phyloP scores from a whole-genome alignment of 345 rosid genomes.

The Trapa incisa region DNA sequence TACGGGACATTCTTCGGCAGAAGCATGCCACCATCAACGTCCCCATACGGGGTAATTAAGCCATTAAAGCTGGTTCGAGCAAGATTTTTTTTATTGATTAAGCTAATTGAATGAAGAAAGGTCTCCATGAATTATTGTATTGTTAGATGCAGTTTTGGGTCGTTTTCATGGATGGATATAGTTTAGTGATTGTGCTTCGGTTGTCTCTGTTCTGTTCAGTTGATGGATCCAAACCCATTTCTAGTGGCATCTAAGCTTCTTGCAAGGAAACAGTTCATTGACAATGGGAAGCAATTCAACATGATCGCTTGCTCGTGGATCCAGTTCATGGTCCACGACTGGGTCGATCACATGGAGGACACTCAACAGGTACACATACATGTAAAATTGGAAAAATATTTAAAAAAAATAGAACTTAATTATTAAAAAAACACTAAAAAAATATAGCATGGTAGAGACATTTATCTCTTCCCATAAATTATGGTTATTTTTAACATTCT shows the following conservation, averaged over 20 bases:
- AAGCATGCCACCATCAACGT: conserved; percentile 49
- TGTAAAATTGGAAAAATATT: no score
- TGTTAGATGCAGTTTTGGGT: not conserved
- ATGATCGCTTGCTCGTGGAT: conserved; percentile 74
- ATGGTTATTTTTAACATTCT: not conserved
- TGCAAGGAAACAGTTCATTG: conserved; percentile 38
- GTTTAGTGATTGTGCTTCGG: not conserved
- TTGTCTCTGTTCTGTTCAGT: conserved; percentile 16
- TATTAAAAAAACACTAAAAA: no score
- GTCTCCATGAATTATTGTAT: not conserved
- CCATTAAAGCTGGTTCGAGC: no score
- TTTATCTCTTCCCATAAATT: no score
- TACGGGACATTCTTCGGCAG: conserved; percentile 53
- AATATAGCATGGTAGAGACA: no score
- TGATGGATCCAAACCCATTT: conserved; percentile 65
- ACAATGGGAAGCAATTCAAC: conserved; percentile 57
- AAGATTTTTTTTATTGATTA: no score
- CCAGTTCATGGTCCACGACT: conserved; percentile 84
- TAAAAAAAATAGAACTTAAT: no score
- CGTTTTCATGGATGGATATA: not conserved
- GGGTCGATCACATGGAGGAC: conserved; percentile 78
- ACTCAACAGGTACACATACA: conserved; percentile 33
- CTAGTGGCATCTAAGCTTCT: conserved; percentile 53
- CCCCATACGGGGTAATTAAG: conserved; percentile 32
- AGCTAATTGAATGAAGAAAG: not conserved